Conservation (phyloP, 192 early-diverging fungal genomes). For the Coemansia sp. region DNA sequence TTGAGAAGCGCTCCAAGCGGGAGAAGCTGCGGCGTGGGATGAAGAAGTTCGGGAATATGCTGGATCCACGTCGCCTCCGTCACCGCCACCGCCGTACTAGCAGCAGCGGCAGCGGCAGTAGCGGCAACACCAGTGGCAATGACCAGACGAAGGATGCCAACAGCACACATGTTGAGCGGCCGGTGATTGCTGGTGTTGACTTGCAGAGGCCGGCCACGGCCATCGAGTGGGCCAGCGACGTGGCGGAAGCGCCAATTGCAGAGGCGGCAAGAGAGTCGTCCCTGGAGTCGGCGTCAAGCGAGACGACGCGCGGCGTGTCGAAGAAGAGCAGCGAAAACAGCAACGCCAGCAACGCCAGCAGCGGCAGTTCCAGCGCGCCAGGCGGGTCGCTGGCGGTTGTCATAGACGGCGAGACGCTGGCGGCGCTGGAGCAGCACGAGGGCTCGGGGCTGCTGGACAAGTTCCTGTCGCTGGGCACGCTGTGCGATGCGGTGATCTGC, state of each 20-base stretch:
- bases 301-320: constrained; percentile 9
- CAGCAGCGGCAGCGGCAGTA: neutral
- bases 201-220: constrained; percentile 1
- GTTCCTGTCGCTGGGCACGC: constrained; percentile 75
- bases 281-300: constrained; percentile 10
- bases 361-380: neutral
- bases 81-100: neutral
- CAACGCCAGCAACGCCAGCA: neutral
- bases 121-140: neutral
- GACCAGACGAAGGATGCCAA: neutral
- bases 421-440: constrained; percentile 52
- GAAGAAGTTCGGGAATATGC: constrained; percentile 40
- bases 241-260: constrained; percentile 1
- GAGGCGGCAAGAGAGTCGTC: neutral
- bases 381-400: constrained; percentile 65
- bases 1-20: constrained; percentile 27
- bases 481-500: constrained; percentile 82
- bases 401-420: constrained; percentile 89
- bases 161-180: neutral
- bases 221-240: constrained; percentile 34
- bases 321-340: neutral
- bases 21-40: constrained; percentile 43
- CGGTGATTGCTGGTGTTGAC: neutral
- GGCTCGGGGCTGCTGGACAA: constrained; percentile 51
- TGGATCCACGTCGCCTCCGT: constrained; percentile 10